Evolutionary conservation across 306 rosid genomes (phyloP).

Genomic region (Ormosia emarginata): DNA sequence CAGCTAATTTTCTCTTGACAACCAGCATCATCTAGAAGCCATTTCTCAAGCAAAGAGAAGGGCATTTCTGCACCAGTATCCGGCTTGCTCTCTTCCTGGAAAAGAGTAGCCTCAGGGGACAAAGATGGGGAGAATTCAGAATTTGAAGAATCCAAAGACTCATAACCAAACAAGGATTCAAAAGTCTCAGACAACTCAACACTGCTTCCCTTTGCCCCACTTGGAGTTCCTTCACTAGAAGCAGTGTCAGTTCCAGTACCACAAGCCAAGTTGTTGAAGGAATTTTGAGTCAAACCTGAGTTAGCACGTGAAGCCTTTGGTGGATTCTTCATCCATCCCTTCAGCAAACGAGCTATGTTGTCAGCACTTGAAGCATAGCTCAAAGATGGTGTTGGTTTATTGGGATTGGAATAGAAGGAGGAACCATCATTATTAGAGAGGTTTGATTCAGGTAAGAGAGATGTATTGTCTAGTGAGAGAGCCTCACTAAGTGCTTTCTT

Average conservation of each 20-base stretch:
- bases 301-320: slow-evolving; percentile 33
- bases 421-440: background rate
- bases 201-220: slow-evolving; percentile 17
- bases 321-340: slow-evolving; percentile 66
- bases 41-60: slow-evolving; percentile 67
- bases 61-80: slow-evolving; percentile 35
- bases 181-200: slow-evolving; percentile 37
- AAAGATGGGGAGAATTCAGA: slow-evolving; percentile 54
- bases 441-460: slow-evolving; percentile 18
- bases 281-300: slow-evolving; percentile 20
- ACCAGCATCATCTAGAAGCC: slow-evolving; percentile 73
- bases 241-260: slow-evolving; percentile 30
- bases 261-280: slow-evolving; percentile 21
- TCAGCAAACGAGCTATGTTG: slow-evolving; percentile 69
- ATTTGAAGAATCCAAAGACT: slow-evolving; percentile 58
- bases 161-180: slow-evolving; percentile 53
- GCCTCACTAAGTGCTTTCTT: slow-evolving; percentile 80
- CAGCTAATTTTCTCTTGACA: slow-evolving; percentile 42
- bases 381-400: slow-evolving; percentile 15
- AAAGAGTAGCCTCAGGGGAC: slow-evolving; percentile 49
- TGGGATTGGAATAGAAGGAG: background rate
- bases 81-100: slow-evolving; percentile 59
- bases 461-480: slow-evolving; percentile 52
- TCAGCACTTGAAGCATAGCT: slow-evolving; percentile 72
- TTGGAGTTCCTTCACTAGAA: slow-evolving; percentile 53